Base-by-base conservation (phyloP, 202 grass and related monocot genomes). In the Schoenoplectus triqueter region DNA sequence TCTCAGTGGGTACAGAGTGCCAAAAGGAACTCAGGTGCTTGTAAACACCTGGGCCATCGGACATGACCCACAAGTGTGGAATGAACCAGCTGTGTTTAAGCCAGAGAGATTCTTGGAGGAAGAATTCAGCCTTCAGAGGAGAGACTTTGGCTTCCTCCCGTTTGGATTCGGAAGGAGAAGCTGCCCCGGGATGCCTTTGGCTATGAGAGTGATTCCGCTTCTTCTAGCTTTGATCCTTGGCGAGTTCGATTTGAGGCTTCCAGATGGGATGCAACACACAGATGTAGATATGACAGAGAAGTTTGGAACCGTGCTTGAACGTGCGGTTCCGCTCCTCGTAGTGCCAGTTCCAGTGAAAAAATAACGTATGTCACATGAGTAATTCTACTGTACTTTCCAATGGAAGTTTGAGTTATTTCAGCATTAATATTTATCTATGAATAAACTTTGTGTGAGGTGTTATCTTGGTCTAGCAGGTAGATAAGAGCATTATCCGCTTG, bases 201-300 rank as follows among this genome's bases (percentile, higher is more conserved):
- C 21, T 40, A 3, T 66, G 2, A 22, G 10, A 10, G 22, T 66
- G 21, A 20, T 66, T 0, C 22, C 64, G 7, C 4, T 39, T 10
- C 8, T 66, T 2, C 22, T 66, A 13, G 64, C 8, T 2, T 66
- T 40, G 64, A 11, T 66, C 2, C 64, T 66, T 39, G 6, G 7
- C 2, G 22, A 66, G 21, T 66, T 66, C 6, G 64, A 66, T 66
- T 66, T 20, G 64, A 66, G 22, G 10, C 8, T 89, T 81, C 88
- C 88, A 2, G 84, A 89, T 57, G 88, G 88, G 39, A 84, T 83
- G 79, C 66, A 7, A 10, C 69, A 84, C 13, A 69, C 82, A 8
- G 80, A 89, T 83, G 88, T 89, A 4, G 51, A 87, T 52, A 14
- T 87, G 11, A 61, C 54, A 51, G 84, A 89, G 21, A 81, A 77